Conservation (phyloP, 495 filamentous ascomycete species). For the Recurvomyces mirabilis region DNA sequence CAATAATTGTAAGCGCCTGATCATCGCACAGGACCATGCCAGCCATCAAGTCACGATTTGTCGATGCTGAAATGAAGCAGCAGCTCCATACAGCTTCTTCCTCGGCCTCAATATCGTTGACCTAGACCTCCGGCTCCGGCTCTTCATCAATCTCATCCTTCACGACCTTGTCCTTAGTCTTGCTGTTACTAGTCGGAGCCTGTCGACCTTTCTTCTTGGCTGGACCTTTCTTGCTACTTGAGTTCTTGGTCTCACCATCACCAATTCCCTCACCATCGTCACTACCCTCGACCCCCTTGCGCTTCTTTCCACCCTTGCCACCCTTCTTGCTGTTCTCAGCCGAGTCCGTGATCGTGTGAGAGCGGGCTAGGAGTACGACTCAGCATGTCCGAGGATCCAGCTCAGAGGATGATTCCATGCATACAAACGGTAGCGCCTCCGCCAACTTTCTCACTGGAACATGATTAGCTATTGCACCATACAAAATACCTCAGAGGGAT, state of each 20-base stretch:
- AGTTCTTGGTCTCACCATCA: not conserved
- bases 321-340: not conserved
- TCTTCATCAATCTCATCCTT: not conserved
- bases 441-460: slow-evolving; percentile 1
- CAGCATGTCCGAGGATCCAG: too few species aligned
- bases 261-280: not conserved
- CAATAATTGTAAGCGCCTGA: too few species aligned
- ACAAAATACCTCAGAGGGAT: too few species aligned
- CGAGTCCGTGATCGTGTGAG: not conserved
- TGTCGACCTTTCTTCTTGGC: slow-evolving; percentile 7
- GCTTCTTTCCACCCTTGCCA: slow-evolving; percentile 5
- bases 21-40: too few species aligned
- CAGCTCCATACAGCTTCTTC: too few species aligned
- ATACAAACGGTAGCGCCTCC: not conserved
- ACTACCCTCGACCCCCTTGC: slow-evolving; percentile 1
- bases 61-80: too few species aligned
- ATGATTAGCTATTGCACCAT: too few species aligned
- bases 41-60: too few species aligned
- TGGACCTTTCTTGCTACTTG: not conserved
- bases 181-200: not conserved
- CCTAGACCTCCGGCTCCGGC: not conserved
- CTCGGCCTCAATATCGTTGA: too few species aligned
- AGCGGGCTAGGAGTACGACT: not conserved
- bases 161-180: not conserved
- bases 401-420: not conserved